phyloP scores from a whole-genome alignment of 2,329 filamentous ascomycete species.

The Alternaria consortialis region DNA sequence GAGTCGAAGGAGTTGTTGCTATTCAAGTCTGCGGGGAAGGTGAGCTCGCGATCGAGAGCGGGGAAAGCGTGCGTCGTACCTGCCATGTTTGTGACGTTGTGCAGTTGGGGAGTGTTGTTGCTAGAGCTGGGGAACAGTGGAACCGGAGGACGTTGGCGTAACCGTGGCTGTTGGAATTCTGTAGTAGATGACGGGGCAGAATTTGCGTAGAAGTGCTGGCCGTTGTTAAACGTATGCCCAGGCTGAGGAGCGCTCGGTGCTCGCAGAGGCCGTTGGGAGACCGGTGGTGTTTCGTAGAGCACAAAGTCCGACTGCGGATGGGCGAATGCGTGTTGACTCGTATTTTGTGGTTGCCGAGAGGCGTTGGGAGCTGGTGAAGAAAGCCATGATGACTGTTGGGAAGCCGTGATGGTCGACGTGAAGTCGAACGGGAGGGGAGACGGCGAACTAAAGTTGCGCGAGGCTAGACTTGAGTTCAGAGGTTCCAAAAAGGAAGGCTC shows the following conservation, averaged over 20 bases:
- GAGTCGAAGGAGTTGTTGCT: slow-evolving; percentile 55
- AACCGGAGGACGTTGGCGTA: slow-evolving; percentile 70
- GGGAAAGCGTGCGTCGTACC: slow-evolving; percentile 40
- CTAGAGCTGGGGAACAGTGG: slow-evolving; percentile 72
- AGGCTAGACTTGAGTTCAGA: slow-evolving; percentile 74
- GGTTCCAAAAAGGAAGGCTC: slow-evolving; percentile 54
- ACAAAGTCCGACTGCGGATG: slow-evolving; percentile 76
- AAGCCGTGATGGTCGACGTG: slow-evolving; percentile 84
- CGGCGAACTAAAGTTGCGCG: slow-evolving; percentile 65
- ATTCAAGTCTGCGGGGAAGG: slow-evolving; percentile 46
- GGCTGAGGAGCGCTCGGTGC: slow-evolving; percentile 62
- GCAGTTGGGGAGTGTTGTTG: slow-evolving; percentile 60
- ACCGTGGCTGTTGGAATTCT: slow-evolving; percentile 64
- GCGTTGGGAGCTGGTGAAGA: slow-evolving; percentile 67
- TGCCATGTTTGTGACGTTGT: slow-evolving; percentile 50
- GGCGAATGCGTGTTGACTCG: slow-evolving; percentile 54
- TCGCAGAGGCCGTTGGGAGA: slow-evolving; percentile 57
- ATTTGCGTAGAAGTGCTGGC: slow-evolving; percentile 72
- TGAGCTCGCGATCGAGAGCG: slow-evolving; percentile 37
- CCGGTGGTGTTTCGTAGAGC: slow-evolving; percentile 69
- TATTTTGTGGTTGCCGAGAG: slow-evolving; percentile 60
- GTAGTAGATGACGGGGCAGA: slow-evolving; percentile 69
- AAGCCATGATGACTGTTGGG: slow-evolving; percentile 77
- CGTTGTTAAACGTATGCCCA: slow-evolving; percentile 67
- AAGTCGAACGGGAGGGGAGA: slow-evolving; percentile 70